phyloP scores from a whole-genome alignment of 441 rosid species.

The Kokia cookei region DNA sequence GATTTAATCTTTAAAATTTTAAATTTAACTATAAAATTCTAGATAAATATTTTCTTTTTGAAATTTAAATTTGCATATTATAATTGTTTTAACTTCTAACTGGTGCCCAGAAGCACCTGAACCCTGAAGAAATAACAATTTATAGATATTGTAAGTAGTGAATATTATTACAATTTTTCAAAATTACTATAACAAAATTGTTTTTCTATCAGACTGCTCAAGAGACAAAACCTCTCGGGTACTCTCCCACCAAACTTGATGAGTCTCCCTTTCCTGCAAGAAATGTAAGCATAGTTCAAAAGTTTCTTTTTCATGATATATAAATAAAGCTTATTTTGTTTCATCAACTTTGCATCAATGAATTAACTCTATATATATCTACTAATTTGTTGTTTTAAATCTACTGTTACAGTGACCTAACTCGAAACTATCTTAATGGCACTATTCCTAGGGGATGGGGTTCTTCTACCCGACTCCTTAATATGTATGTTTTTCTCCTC shows the following conservation, averaged over 20 bases:
- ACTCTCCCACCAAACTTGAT: constrained; percentile 34
- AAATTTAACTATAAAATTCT: no score
- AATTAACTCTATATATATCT: background rate
- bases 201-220: constrained; percentile 27
- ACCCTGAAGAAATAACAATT: no score
- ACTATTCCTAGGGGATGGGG: constrained; percentile 50
- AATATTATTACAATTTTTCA: no score
- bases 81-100: no score
- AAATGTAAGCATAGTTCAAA: constrained; percentile 22
- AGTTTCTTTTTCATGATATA: background rate
- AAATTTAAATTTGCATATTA: no score
- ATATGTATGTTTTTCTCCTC: constrained; percentile 21
- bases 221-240: constrained; percentile 37
- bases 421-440: constrained; percentile 55
- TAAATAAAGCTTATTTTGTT: background rate
- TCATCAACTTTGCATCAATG: background rate
- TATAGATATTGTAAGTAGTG: no score
- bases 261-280: constrained; percentile 38
- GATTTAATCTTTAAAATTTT: no score
- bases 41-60: no score
- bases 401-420: constrained; percentile 33
- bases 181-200: no score
- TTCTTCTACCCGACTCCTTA: constrained; percentile 13
- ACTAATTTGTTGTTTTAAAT: background rate
- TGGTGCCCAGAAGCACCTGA: no score